Base-by-base conservation (phyloP, 1,284 basidiomycete genomes). In the Moesziomyces sp. region DNA sequence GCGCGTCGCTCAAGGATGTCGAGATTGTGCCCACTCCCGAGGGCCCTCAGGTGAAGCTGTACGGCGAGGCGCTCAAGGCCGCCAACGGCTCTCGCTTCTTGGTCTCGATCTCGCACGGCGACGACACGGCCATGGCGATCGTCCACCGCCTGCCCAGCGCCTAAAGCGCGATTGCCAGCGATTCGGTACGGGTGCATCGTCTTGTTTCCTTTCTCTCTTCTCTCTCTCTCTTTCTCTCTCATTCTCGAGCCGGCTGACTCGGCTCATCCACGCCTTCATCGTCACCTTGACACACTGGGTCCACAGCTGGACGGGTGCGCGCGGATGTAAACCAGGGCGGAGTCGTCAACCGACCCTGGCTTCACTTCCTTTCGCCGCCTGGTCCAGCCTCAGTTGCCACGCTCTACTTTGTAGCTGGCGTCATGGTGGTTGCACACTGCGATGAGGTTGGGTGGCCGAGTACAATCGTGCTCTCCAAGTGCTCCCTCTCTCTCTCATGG, bases 1-100 rank as follows among this genome's bases (percentile, higher is more conserved):
- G 89, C 16, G 94, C 96, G 18, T 88, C 92, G 26, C 91, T 99
- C 91, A 93, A 92, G 86, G 95, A 98, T 73, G 97, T 99, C 76
- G 97, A 98, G 86, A 96, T 99, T 77, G 87, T 96, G 66, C 90
- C 92, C 45, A 89, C 84, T 28, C 63, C 82, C 18, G 77, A 84
- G 38, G 87, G 87, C 23, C 93, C 93, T 8, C 87, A 87, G 35
- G 92, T 97, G 60, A 94, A 65, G 93, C 93, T 42, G 87, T 90
- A 83, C 56, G 77, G 75, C 35, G 74, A 74, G 50, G 74, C 69
- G 18, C 62, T 67, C 62, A 70, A 67, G 52, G 71, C 74, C 40
- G 64, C 68, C 49, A 83, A 86, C 14, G 90, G 91, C 60, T 94
- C 94, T 30, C 93, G 92, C 86, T 88, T 96, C 76, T 87, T 91